A percentile compares a stretch with the other conserved stretches of the same genome.
Evolutionary conservation across 139 green algal species (phyloP).

Genomic region (Marvania coccoides): DNA sequence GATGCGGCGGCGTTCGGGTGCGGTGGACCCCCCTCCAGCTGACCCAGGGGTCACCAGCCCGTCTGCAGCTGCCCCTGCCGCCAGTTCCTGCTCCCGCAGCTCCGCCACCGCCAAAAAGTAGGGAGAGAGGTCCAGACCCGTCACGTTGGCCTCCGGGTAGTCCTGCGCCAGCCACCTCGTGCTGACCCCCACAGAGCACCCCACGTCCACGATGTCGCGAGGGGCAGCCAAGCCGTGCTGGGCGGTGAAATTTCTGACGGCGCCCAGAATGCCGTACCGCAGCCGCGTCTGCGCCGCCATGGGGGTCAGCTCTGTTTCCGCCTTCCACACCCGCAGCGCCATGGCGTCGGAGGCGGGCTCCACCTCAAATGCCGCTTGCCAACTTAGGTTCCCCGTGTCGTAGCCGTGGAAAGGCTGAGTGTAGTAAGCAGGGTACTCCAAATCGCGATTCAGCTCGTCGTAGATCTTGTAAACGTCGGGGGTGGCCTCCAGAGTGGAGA

Average conservation of each 20-base stretch:
- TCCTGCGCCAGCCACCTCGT: constrained; percentile 51
- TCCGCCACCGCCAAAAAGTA: constrained; percentile 87
- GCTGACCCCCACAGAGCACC: constrained; percentile 76
- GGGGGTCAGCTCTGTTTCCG: constrained; percentile 26
- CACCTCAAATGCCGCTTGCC: constrained; percentile 60
- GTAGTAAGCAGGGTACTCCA: constrained; percentile 69
- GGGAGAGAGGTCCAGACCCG: constrained; percentile 70
- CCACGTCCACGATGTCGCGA: constrained; percentile 61
- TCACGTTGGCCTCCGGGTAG: constrained; percentile 46
- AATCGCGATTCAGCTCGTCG: constrained; percentile 26
- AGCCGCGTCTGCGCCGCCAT: constrained; percentile 28
- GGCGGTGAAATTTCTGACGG: constrained; percentile 30
- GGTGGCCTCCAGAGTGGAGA: constrained; percentile 10
- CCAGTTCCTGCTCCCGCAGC: constrained; percentile 37
- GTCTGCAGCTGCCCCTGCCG: constrained; percentile 6
- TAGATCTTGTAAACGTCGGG: constrained; percentile 24
- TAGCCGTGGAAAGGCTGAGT: constrained; percentile 72
- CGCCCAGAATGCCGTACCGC: constrained; percentile 24
- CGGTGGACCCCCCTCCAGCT: background rate
- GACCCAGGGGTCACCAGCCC: background rate
- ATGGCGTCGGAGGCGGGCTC: constrained; percentile 60
- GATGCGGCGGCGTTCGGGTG: constrained; percentile 24
- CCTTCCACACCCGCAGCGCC: constrained; percentile 52
- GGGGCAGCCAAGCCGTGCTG: constrained; percentile 10
- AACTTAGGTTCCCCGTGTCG: constrained; percentile 49